Evolutionary conservation across 202 grass and related monocot species (phyloP), one percentile per base, ranked within the genome.

Genomic region (Setaria italica): DNA sequence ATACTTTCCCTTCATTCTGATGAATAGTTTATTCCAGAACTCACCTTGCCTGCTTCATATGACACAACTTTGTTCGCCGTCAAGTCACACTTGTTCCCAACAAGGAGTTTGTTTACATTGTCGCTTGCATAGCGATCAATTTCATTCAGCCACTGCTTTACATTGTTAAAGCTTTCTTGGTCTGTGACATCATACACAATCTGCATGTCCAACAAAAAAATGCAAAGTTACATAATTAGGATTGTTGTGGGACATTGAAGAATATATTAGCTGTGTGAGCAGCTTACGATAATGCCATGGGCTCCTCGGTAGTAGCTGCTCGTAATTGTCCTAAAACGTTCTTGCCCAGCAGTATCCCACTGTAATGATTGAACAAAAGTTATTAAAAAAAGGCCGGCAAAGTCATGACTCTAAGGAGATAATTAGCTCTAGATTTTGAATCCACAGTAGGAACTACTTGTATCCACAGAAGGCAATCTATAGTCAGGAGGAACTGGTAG

Each of bases 331-430:
- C 92, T 89, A 84, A 94, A 94, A 4, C 92, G 83, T 66, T 94
- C 92, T 94, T 94, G 92, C 1, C 92, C 92, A 87, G 92, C 92
- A 56, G 92, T 94, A 77, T 94, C 92, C 92, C 92, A 94, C 92
- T 94, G 76, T 49, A 51, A 70, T 37, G 70, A 34, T 7, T 35
- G 21, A 9, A 77, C 8, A 87, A 39, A 30, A 74, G 11, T 47
- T 63, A 78, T 63, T 33, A 63, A 15, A 46, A 60, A 68, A 29
- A 30, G 6, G 11, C 58, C 10, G 21, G 20, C 11, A 15, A 49
- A 21, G n/a, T 65, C 33, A 51, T 49, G 67, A 71, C 20, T 47
- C n/a, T 21, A 29, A 71, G n/a, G 21, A 25, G 11, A 48, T 49
- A 15, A 68, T n/a, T 20, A 43, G 16, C 8, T 68, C 5, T 41